Evolutionary conservation across 441 rosid species (phyloP).

Genomic region (Aquilaria agallochum): DNA sequence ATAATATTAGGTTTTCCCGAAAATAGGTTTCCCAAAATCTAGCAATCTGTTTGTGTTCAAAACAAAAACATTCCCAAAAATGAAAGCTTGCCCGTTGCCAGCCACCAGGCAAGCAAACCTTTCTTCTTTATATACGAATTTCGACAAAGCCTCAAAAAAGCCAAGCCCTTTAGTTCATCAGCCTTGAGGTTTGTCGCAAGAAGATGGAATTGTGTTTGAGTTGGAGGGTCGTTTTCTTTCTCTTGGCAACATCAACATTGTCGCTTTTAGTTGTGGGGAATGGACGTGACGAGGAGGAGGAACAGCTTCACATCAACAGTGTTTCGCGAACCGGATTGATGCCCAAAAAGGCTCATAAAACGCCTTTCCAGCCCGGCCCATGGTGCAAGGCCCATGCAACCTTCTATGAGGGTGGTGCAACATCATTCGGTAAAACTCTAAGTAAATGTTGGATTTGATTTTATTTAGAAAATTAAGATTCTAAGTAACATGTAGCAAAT

Average conservation of each 20-base stretch:
- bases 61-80: no score
- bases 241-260: slow-evolving; percentile 7
- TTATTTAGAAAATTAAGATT: neutral
- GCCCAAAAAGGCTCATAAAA: slow-evolving; percentile 8
- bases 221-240: neutral
- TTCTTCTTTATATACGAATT: no score
- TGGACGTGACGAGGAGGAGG: slow-evolving; percentile 8
- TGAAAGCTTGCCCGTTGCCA: no score
- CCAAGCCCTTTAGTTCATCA: no score
- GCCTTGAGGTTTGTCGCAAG: no score
- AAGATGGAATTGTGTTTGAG: no score
- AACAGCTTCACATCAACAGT: slow-evolving; percentile 7
- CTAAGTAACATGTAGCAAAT: no score
- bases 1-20: no score
- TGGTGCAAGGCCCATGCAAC: slow-evolving; percentile 59
- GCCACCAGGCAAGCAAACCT: no score
- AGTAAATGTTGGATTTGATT: neutral
- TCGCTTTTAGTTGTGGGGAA: slow-evolving; percentile 16
- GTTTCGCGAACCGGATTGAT: slow-evolving; percentile 5
- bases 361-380: slow-evolving; percentile 38
- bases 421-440: slow-evolving; percentile 28
- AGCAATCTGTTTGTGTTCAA: no score
- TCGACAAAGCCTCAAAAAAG: no score
- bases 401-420: slow-evolving; percentile 44
- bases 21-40: no score